Conservation (phyloP, 2,329 filamentous ascomycete species). For the Fusarium sp. region DNA sequence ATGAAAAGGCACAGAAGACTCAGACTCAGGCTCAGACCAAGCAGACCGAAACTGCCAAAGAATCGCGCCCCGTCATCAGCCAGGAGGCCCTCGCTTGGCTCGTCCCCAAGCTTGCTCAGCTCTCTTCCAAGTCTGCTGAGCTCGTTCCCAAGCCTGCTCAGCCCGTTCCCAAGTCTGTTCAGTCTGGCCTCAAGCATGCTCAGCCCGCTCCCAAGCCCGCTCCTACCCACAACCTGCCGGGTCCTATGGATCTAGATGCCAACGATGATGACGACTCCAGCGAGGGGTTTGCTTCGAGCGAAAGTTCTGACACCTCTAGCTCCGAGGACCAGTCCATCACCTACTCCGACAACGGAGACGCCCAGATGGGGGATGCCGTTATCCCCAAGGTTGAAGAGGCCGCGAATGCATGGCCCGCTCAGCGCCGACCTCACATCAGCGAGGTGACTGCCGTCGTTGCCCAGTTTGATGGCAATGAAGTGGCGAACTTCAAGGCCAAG, state of each 20-base stretch:
- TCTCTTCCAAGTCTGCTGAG: not conserved
- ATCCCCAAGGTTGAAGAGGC: not conserved
- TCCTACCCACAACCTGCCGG: not conserved
- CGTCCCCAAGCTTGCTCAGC: not conserved
- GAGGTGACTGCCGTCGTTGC: slow-evolving; percentile 1
- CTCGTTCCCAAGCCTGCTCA: not conserved
- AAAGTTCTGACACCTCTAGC: not conserved
- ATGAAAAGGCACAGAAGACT: not conserved
- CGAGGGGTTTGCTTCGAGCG: not conserved
- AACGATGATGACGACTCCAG: not conserved
- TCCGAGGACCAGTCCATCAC: not conserved
- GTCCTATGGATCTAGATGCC: slow-evolving; percentile 8
- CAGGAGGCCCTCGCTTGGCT: not conserved
- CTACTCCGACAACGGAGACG: not conserved
- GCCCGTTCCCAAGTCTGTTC: not conserved
- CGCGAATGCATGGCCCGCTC: not conserved
- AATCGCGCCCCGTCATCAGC: not conserved
- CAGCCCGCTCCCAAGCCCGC: not conserved
- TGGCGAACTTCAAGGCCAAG: slow-evolving; percentile 21
- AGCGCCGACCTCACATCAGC: slow-evolving; percentile 6
- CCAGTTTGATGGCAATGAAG: too few species aligned
- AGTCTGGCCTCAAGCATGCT: too few species aligned
- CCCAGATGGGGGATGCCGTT: slow-evolving; percentile 10
- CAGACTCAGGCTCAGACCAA: not conserved
- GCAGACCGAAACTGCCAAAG: not conserved